A percentile compares a stretch with the other conserved stretches of the same genome.
phyloP scores from a whole-genome alignment of 192 early-diverging fungal genomes.

The Coemansia sp. region DNA sequence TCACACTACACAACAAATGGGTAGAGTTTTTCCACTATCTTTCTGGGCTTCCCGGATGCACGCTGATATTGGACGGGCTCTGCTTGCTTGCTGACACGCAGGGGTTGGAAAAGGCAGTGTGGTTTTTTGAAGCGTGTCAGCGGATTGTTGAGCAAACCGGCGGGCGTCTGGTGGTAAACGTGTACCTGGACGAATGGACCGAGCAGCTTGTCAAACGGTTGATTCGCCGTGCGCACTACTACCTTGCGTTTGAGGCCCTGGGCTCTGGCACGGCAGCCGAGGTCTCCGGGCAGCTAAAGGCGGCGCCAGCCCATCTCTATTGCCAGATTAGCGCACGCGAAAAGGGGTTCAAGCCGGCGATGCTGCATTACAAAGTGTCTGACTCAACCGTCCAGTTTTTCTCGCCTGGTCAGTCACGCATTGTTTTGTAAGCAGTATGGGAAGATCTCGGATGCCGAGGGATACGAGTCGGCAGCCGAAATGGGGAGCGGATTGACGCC shows the following conservation, averaged over 20 bases:
- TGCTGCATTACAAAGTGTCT: conserved; percentile 31
- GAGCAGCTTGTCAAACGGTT: conserved; percentile 18
- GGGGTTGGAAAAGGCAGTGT: background rate
- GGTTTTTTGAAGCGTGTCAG: conserved; percentile 22
- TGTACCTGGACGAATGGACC: conserved; percentile 33
- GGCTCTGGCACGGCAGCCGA: conserved; percentile 32
- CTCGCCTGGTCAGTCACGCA: conserved; percentile 45
- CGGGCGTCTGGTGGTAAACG: conserved; percentile 16
- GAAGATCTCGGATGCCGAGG: background rate
- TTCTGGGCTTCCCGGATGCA: background rate
- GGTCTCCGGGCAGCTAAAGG: conserved; percentile 43
- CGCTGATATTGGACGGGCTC: conserved; percentile 26
- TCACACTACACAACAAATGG: conserved; percentile 19
- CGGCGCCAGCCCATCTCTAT: conserved; percentile 30
- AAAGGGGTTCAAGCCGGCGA: conserved; percentile 26
- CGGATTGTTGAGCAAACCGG: conserved; percentile 15
- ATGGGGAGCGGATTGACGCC: no score
- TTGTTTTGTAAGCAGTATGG: conserved; percentile 17
- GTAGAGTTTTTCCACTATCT: conserved; percentile 25
- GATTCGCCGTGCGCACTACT: conserved; percentile 25
- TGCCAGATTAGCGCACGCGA: conserved; percentile 18
- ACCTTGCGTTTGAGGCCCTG: conserved; percentile 29
- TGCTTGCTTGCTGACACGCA: conserved; percentile 27
- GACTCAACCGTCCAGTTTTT: conserved; percentile 44
- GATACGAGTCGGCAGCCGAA: background rate